Percentiles rank a stretch among this genome's conserved stretches.
Evolutionary conservation across 2,329 filamentous ascomycete species (phyloP).

Genomic region (Clonostachys rosea): DNA sequence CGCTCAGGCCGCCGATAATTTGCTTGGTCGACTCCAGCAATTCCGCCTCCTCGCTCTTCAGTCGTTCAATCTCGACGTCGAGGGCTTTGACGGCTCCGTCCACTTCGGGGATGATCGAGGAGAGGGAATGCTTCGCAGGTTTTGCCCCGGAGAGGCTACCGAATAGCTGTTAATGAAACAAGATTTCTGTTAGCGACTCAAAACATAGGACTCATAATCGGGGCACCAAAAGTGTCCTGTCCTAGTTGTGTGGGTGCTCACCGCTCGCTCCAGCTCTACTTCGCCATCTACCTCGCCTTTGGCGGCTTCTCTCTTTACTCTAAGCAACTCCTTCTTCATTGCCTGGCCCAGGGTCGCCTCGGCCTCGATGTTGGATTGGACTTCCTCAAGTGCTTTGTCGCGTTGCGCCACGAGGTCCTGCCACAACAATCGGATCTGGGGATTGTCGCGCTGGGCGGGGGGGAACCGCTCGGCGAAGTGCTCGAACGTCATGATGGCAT

Average conservation of each 20-base stretch:
- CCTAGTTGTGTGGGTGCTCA: too few species aligned
- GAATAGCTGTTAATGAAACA: conserved; percentile 45
- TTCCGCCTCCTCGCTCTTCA: conserved; percentile 59
- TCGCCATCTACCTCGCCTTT: conserved; percentile 58
- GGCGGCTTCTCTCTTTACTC: conserved; percentile 45
- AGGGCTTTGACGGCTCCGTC: conserved; percentile 61
- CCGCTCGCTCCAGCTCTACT: conserved; percentile 56
- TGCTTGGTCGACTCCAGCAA: conserved; percentile 59
- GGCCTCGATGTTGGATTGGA: conserved; percentile 59
- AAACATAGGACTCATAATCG: too few species aligned
- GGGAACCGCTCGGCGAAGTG: conserved; percentile 78
- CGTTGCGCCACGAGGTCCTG: conserved; percentile 75
- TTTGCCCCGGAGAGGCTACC: conserved; percentile 39
- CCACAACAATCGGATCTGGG: conserved; percentile 68
- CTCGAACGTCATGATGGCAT: conserved; percentile 66
- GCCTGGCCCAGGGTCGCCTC: conserved; percentile 58
- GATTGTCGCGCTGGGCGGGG: conserved; percentile 56
- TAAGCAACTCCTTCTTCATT: conserved; percentile 52
- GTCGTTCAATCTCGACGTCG: conserved; percentile 60
- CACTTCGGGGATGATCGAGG: conserved; percentile 64
- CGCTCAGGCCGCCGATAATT: conserved; percentile 70
- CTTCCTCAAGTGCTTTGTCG: conserved; percentile 61
- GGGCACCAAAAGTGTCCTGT: too few species aligned
- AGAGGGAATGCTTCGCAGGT: conserved; percentile 52
- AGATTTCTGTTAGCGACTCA: neutral